These are phyloP conservation scores for Bipolaris cookei DNA, from an alignment of 2,329 filamentous ascomycete genomes.

Conservation along the genomic window DNA sequence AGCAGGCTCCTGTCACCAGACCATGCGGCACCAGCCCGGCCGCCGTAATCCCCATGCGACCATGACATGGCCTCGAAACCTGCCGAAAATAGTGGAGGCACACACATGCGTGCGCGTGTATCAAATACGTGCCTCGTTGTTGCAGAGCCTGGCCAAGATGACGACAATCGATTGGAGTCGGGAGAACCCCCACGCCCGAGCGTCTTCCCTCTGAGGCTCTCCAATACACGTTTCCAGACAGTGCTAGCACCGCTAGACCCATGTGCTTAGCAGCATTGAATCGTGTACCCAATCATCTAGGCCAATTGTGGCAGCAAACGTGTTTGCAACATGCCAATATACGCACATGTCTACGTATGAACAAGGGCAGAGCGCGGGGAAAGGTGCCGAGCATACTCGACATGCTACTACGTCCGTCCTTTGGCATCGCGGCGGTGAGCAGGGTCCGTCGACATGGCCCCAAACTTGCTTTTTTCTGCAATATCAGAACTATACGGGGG, in stretches of 20 bases:
- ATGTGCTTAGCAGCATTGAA: constrained; percentile 1
- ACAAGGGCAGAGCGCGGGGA: too few species aligned
- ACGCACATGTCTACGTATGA: not conserved
- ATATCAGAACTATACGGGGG: constrained; percentile 3
- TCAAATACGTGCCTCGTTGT: constrained; percentile 18
- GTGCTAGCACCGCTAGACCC: not conserved
- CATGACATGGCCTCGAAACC: constrained; percentile 11
- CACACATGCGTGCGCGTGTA: not conserved
- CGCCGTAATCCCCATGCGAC: constrained; percentile 22
- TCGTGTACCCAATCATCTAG: constrained; percentile 1
- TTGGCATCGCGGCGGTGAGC: constrained; percentile 29
- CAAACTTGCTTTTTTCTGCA: constrained; percentile 31
- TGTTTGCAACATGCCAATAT: not conserved
- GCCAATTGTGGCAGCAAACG: not conserved
- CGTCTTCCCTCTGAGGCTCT: constrained; percentile 20
- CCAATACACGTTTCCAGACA: constrained; percentile 11
- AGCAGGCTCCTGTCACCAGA: constrained; percentile 35
- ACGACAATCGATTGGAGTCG: constrained; percentile 15
- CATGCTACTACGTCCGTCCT: too few species aligned
- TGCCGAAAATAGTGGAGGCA: constrained; percentile 2
- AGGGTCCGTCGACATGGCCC: constrained; percentile 31
- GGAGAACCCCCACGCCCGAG: constrained; percentile 32
- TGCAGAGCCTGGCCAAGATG: constrained; percentile 15
- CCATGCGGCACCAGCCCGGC: constrained; percentile 32
- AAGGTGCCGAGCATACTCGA: too few species aligned